These are phyloP conservation scores for Solanum gandarillasii DNA, from an alignment of 257 asterid genomes.

Conservation along the genomic window DNA sequence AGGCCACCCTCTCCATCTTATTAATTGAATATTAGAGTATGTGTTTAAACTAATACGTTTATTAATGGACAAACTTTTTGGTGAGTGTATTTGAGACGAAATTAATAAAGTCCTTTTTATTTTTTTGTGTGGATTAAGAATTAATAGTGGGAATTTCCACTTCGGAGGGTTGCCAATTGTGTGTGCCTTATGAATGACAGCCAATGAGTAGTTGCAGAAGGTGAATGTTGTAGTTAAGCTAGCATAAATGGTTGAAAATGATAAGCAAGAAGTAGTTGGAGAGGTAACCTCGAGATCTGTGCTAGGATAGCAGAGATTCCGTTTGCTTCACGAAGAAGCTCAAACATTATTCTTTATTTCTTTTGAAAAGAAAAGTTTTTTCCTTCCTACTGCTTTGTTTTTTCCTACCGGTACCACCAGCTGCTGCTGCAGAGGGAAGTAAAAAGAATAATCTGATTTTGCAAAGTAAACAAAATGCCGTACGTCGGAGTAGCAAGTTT, in stretches of 20 bases:
- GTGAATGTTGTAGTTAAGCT: neutral
- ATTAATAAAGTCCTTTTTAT: neutral
- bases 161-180: neutral
- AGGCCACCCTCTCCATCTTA: neutral
- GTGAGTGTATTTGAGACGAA: neutral
- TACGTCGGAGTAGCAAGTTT: slow-evolving; percentile 1
- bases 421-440: neutral
- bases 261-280: neutral
- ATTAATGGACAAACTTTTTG: neutral
- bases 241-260: neutral
- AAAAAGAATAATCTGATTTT: neutral
- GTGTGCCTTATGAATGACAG: neutral
- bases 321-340: slow-evolving; percentile 33
- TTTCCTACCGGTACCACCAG: neutral
- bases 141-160: neutral
- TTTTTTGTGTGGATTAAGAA: neutral
- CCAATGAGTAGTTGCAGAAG: neutral
- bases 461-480: slow-evolving; percentile 1
- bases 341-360: neutral
- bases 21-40: neutral
- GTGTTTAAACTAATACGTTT: neutral
- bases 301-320: slow-evolving; percentile 2
- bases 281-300: slow-evolving; percentile 17
- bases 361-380: neutral
- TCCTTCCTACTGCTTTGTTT: neutral